phyloP scores from a whole-genome alignment of 768 basidiomycete species.

The Agrocybe praecox region DNA sequence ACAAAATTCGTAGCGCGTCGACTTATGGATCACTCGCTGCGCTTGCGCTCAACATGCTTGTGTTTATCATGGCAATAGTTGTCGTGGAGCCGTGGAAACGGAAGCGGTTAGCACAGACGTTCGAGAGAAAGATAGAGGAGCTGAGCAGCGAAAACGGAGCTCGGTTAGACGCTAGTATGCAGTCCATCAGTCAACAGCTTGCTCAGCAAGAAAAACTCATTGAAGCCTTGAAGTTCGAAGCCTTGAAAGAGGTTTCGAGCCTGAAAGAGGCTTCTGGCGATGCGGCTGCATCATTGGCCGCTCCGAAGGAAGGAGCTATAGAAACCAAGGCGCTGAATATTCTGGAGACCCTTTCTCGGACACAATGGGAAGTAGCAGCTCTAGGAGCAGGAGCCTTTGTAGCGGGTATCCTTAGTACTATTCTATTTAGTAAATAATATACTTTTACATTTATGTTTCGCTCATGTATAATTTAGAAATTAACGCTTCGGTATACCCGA shows the following conservation, averaged over 20 bases:
- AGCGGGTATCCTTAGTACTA: slow-evolving; percentile 32
- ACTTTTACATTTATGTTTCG: background rate
- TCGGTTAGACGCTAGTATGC: slow-evolving; percentile 50
- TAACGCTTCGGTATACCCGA: slow-evolving; percentile 51
- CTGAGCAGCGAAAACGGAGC: slow-evolving; percentile 57
- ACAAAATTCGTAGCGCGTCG: slow-evolving; percentile 95
- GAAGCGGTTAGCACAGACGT: slow-evolving; percentile 79
- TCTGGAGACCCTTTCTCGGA: slow-evolving; percentile 14
- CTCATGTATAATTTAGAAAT: slow-evolving; percentile 20
- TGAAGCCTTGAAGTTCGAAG: slow-evolving; percentile 23
- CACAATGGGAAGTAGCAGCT: slow-evolving; percentile 31
- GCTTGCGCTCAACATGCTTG: slow-evolving; percentile 83
- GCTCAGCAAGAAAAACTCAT: slow-evolving; percentile 44
- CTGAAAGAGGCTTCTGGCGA: background rate
- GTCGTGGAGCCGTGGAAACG: slow-evolving; percentile 98
- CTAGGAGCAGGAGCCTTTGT: slow-evolving; percentile 39
- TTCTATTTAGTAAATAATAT: slow-evolving; percentile 30
- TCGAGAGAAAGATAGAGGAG: slow-evolving; percentile 82
- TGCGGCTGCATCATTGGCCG: background rate
- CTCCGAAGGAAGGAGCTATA: background rate
- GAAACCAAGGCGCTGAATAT: background rate
- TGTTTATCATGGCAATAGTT: slow-evolving; percentile 88
- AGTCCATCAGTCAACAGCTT: slow-evolving; percentile 49
- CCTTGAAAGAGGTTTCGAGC: slow-evolving; percentile 15
- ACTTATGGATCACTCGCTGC: slow-evolving; percentile 91